These are phyloP conservation scores for Tanacetum coccineum DNA, from an alignment of 129 eudicot species.

Conservation along the genomic window DNA sequence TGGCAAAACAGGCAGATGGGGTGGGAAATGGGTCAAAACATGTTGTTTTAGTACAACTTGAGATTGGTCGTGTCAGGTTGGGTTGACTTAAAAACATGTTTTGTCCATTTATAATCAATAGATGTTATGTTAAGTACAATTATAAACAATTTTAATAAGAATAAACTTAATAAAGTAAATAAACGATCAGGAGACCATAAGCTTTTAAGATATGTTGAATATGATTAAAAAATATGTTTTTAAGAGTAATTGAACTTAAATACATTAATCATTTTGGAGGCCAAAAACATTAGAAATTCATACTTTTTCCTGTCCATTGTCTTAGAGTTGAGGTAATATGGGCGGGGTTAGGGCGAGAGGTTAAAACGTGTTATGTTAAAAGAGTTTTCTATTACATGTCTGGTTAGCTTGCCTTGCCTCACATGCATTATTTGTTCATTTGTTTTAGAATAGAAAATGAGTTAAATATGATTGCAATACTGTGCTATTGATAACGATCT, in stretches of 20 bases:
- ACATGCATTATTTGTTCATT: no score
- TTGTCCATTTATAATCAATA: no score
- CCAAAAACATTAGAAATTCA: conserved; percentile 1
- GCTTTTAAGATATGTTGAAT: no score
- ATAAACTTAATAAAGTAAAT: no score
- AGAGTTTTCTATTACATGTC: no score
- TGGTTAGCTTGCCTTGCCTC: no score
- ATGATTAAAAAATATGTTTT: no score
- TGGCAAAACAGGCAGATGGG: conserved; percentile 1
- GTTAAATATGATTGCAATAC: neutral
- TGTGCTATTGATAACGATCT: no score
- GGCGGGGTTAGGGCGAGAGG: no score
- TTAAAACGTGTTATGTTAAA: neutral
- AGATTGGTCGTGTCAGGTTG: neutral
- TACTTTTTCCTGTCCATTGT: neutral
- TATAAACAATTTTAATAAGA: no score
- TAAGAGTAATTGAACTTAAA: neutral
- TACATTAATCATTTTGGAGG: neutral
- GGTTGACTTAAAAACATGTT: neutral
- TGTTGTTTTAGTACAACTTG: neutral
- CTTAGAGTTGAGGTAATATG: neutral
- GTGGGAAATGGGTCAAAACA: neutral
- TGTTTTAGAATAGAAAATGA: neutral
- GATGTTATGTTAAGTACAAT: no score
- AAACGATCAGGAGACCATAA: no score